Conservation (phyloP, 2,329 filamentous ascomycete species). For the Aspergillus luchuensis region DNA sequence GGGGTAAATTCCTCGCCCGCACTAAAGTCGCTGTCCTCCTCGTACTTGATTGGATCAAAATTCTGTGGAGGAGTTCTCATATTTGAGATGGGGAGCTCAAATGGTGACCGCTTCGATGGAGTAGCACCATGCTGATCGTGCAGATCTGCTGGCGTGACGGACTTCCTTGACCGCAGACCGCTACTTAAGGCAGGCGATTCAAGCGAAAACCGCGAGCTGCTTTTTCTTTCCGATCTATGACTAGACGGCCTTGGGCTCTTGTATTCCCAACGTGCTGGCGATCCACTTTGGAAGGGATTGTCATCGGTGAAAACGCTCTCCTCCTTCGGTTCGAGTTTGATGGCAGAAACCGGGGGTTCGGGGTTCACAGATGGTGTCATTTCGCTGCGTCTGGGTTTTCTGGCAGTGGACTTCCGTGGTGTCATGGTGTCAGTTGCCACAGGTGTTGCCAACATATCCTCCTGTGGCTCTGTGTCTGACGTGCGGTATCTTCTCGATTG, state of each 20-base stretch:
- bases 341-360: constrained; percentile 39
- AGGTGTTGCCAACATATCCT: constrained; percentile 38
- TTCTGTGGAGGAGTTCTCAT: constrained; percentile 36
- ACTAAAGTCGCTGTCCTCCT: constrained; percentile 54
- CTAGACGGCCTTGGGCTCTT: constrained; percentile 38
- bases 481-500: constrained; percentile 36
- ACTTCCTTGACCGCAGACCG: constrained; percentile 34
- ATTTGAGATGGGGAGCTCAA: constrained; percentile 55
- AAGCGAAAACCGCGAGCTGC: constrained; percentile 47
- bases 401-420: constrained; percentile 49
- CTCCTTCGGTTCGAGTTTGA: constrained; percentile 51
- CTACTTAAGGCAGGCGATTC: constrained; percentile 29
- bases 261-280: constrained; percentile 59
- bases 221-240: constrained; percentile 50
- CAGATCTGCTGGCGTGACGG: constrained; percentile 37
- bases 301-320: constrained; percentile 79
- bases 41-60: constrained; percentile 43
- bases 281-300: constrained; percentile 90
- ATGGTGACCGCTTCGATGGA: constrained; percentile 59
- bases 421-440: constrained; percentile 38
- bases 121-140: constrained; percentile 56
- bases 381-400: constrained; percentile 56
- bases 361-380: constrained; percentile 41
- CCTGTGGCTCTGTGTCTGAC: constrained; percentile 35
- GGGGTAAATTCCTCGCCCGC: constrained; percentile 91